A percentile compares a stretch with the other conserved stretches of the same genome.
These are phyloP conservation scores for Ceratocystis eucalypticola DNA, from an alignment of 2,329 filamentous ascomycete genomes.

Conservation along the genomic window DNA sequence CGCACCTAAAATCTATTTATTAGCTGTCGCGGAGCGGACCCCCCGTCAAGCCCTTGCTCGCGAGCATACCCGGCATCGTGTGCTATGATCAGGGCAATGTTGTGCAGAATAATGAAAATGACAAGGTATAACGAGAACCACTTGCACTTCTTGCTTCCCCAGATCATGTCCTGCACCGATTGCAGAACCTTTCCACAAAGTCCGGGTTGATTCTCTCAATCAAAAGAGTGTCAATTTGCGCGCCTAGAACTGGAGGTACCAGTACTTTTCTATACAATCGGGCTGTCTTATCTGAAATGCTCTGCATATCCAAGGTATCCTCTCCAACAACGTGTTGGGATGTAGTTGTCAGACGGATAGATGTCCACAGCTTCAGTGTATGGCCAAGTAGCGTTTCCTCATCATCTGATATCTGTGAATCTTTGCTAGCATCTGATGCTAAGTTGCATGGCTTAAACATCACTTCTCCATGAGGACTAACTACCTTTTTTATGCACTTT, in stretches of 20 bases:
- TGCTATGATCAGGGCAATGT: conserved; percentile 45
- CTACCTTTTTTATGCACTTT: conserved; percentile 34
- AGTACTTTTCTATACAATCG: conserved; percentile 44
- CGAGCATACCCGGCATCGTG: conserved; percentile 47
- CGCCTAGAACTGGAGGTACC: conserved; percentile 48
- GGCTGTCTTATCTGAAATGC: conserved; percentile 42
- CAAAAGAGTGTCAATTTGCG: conserved; percentile 46
- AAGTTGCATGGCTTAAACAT: conserved; percentile 37
- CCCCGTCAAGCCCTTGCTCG: conserved; percentile 46
- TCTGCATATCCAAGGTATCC: conserved; percentile 43
- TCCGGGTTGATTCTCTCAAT: conserved; percentile 46
- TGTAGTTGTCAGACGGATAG: conserved; percentile 45
- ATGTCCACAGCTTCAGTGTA: conserved; percentile 45
- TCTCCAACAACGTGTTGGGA: conserved; percentile 45
- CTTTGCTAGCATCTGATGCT: conserved; percentile 27
- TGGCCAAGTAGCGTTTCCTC: conserved; percentile 21
- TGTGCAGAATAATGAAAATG: conserved; percentile 48
- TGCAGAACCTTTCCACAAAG: conserved; percentile 43
- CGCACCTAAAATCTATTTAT: conserved; percentile 31
- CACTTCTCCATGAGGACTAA: conserved; percentile 27
- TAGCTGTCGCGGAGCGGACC: conserved; percentile 22
- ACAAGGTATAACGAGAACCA: conserved; percentile 50
- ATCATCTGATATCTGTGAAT: conserved; percentile 21
- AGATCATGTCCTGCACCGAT: conserved; percentile 42
- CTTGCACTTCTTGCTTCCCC: conserved; percentile 44